Conservation (phyloP, 2,329 filamentous ascomycete genomes). For the Eutypa lata region DNA sequence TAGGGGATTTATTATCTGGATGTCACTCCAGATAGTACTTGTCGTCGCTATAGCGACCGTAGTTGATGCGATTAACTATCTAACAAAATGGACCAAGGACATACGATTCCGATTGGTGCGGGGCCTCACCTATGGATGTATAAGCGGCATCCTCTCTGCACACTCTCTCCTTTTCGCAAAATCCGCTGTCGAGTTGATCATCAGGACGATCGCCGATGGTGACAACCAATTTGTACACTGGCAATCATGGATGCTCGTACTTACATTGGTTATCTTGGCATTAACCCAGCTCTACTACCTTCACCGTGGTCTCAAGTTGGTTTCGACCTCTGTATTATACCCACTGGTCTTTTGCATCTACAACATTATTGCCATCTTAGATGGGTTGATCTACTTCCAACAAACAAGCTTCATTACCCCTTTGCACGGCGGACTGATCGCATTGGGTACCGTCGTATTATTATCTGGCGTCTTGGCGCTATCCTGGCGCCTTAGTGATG, state of each 20-base stretch:
- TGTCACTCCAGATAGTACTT: conserved; percentile 72
- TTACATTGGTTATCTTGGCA: conserved; percentile 76
- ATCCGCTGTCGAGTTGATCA: conserved; percentile 90
- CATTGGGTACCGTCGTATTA: conserved; percentile 81
- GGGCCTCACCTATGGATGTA: conserved; percentile 82
- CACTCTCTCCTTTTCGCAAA: conserved; percentile 93
- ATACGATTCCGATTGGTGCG: conserved; percentile 70
- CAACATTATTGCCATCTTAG: conserved; percentile 97
- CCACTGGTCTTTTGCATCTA: conserved; percentile 98
- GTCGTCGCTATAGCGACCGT: conserved; percentile 65
- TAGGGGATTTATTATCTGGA: conserved; percentile 81
- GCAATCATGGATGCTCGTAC: conserved; percentile 89
- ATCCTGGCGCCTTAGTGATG: conserved; percentile 88
- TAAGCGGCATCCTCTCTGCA: conserved; percentile 90
- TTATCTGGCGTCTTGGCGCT: conserved; percentile 85
- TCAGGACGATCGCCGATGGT: conserved; percentile 78
- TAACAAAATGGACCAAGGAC: conserved; percentile 55
- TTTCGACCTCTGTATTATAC: conserved; percentile 93
- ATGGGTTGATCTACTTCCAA: conserved; percentile 94
- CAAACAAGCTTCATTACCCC: conserved; percentile 78
- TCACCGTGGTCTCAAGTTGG: conserved; percentile 87
- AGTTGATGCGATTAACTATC: conserved; percentile 52
- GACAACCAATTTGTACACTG: conserved; percentile 93
- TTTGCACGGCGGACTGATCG: conserved; percentile 75
- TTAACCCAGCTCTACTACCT: conserved; percentile 93